A percentile compares a stretch with the other conserved stretches of the same genome.
Evolutionary conservation across 2,329 filamentous ascomycete genomes (phyloP).

Genomic region (Pyricularia sp.): DNA sequence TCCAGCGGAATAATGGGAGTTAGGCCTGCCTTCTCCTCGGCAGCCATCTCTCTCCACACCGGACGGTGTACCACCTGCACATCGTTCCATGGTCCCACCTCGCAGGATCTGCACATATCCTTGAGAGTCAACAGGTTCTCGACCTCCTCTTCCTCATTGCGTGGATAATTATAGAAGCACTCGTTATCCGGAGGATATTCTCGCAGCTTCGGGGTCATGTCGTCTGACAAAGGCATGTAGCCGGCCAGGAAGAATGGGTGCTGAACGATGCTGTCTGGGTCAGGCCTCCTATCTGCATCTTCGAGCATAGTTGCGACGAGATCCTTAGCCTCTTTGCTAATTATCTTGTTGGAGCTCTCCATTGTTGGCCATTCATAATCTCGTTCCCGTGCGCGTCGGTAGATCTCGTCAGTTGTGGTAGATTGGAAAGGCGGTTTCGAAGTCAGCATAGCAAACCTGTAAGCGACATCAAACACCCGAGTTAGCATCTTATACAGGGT

Average conservation of each 20-base stretch:
- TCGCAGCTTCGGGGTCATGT: conserved; percentile 49
- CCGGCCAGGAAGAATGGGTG: conserved; percentile 72
- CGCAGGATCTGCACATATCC: conserved; percentile 47
- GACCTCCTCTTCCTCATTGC: conserved; percentile 33
- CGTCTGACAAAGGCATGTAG: conserved; percentile 55
- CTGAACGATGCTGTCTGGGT: conserved; percentile 68
- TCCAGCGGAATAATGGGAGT: conserved; percentile 54
- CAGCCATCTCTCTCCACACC: conserved; percentile 57
- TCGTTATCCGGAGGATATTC: conserved; percentile 47
- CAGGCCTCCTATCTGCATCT: conserved; percentile 64
- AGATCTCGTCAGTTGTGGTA: conserved; percentile 77
- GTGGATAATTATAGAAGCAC: conserved; percentile 45
- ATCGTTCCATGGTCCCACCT: conserved; percentile 45
- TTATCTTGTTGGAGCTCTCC: conserved; percentile 49
- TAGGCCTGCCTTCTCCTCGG: conserved; percentile 57
- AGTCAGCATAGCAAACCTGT: conserved; percentile 87
- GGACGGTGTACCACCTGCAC: conserved; percentile 40
- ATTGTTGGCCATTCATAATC: conserved; percentile 73
- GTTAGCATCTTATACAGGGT: conserved; percentile 15
- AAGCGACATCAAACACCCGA: not conserved
- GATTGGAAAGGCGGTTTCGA: conserved; percentile 97
- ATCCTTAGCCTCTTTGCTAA: conserved; percentile 68
- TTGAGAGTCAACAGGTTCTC: conserved; percentile 42
- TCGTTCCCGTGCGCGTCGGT: conserved; percentile 57
- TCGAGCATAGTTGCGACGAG: conserved; percentile 68